These are phyloP conservation scores for Lentinula novae-zelandiae DNA, from an alignment of 1,284 basidiomycete species.

Conservation along the genomic window DNA sequence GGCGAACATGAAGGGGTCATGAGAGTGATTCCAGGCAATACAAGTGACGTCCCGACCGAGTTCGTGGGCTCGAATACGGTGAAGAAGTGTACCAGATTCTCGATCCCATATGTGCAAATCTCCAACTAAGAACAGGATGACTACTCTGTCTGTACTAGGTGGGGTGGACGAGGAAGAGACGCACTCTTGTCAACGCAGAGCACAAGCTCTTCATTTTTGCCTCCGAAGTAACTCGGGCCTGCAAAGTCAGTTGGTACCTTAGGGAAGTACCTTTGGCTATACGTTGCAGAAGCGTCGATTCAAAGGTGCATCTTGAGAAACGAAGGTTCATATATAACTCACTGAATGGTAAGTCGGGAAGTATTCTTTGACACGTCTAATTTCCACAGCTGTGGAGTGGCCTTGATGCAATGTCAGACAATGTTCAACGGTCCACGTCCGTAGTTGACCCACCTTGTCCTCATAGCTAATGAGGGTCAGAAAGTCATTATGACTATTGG, in stretches of 20 bases:
- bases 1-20: constrained; percentile 74
- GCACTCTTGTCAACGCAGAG: constrained; percentile 72
- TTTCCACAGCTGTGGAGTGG: constrained; percentile 79
- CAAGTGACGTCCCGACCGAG: constrained; percentile 68
- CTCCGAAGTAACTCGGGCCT: constrained; percentile 77
- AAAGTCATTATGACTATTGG: constrained; percentile 42
- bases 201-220: constrained; percentile 70
- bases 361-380: constrained; percentile 58
- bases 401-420: constrained; percentile 33
- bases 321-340: background rate
- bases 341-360: constrained; percentile 14
- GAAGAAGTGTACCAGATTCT: constrained; percentile 64
- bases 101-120: constrained; percentile 84
- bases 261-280: constrained; percentile 68
- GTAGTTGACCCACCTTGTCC: constrained; percentile 46
- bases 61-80: constrained; percentile 57
- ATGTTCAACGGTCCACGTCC: background rate
- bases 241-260: constrained; percentile 66
- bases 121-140: constrained; percentile 43
- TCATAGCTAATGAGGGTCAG: constrained; percentile 71
- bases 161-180: constrained; percentile 4
- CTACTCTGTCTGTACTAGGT: background rate
- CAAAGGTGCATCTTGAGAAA: background rate
- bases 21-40: constrained; percentile 71
- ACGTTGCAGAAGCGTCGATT: background rate